phyloP scores from a whole-genome alignment of 495 filamentous ascomycete species.

The Astrothelium subdiscretum region DNA sequence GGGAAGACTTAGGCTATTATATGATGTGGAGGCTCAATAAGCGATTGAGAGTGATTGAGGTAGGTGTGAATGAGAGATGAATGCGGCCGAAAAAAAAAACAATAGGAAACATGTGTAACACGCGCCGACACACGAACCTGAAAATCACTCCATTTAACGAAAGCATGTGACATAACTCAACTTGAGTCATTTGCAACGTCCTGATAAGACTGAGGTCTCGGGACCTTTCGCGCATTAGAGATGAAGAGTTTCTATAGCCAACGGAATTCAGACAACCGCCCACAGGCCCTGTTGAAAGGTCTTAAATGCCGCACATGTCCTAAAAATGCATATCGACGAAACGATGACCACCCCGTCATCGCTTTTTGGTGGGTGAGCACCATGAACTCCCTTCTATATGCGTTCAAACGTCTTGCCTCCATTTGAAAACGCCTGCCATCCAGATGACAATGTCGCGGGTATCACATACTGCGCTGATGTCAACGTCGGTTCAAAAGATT shows the following conservation, averaged over 20 bases:
- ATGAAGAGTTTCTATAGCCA: background rate
- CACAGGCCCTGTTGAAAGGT: background rate
- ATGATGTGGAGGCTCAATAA: background rate
- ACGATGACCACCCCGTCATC: background rate
- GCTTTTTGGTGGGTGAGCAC: constrained; percentile 3
- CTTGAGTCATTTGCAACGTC: too few relatives aligned
- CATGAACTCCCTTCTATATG: constrained; percentile 1
- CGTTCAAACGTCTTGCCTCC: background rate
- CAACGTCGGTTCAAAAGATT: constrained; percentile 56
- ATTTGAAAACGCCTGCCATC: background rate
- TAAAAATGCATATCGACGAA: background rate
- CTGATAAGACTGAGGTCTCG: too few relatives aligned
- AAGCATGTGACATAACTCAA: too few relatives aligned
- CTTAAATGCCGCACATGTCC: constrained; percentile 3
- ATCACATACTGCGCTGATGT: background rate
- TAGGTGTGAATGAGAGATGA: background rate
- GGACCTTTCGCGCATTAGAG: background rate
- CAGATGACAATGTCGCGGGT: background rate
- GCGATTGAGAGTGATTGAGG: background rate
- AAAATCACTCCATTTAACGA: too few relatives aligned
- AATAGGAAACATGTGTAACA: background rate
- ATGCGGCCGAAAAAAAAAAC: background rate
- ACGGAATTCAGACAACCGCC: background rate
- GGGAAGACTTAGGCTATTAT: background rate
- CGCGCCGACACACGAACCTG: too few relatives aligned